phyloP scores from a whole-genome alignment of 2,329 filamentous ascomycete species.

The Dactylellina sp. region DNA sequence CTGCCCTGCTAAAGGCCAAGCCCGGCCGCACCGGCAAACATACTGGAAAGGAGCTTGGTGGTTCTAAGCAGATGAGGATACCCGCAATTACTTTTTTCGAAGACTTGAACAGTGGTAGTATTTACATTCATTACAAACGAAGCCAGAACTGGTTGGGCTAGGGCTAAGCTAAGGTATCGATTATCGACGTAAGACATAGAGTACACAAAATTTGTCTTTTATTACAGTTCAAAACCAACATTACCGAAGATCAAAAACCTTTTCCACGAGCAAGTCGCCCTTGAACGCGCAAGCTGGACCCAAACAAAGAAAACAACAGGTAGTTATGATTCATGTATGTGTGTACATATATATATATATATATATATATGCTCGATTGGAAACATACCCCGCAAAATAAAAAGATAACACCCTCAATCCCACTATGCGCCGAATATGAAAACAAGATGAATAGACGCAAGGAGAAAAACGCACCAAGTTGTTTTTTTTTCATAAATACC shows the following conservation, averaged over 20 bases:
- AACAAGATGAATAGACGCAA: neutral
- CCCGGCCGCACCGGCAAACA: conserved; percentile 19
- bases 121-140: conserved; percentile 15
- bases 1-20: conserved; percentile 28
- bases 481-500: conserved; percentile 8
- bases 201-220: conserved; percentile 6
- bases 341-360: no score
- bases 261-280: conserved; percentile 28
- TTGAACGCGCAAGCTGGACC: conserved; percentile 7
- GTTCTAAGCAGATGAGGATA: no score
- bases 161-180: conserved; percentile 11
- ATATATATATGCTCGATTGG: neutral
- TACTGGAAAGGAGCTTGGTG: no score
- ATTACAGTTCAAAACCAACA: conserved; percentile 13
- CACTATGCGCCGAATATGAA: conserved; percentile 25
- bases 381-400: conserved; percentile 16
- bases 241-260: conserved; percentile 9
- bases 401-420: conserved; percentile 31
- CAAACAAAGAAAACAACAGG: conserved; percentile 4
- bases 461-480: conserved; percentile 12
- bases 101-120: neutral
- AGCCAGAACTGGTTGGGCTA: neutral
- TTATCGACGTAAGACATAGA: neutral
- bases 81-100: no score
- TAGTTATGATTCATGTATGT: neutral